Conservation (phyloP, 78 protist genomes). For the Dictyostelium capitatum region DNA sequence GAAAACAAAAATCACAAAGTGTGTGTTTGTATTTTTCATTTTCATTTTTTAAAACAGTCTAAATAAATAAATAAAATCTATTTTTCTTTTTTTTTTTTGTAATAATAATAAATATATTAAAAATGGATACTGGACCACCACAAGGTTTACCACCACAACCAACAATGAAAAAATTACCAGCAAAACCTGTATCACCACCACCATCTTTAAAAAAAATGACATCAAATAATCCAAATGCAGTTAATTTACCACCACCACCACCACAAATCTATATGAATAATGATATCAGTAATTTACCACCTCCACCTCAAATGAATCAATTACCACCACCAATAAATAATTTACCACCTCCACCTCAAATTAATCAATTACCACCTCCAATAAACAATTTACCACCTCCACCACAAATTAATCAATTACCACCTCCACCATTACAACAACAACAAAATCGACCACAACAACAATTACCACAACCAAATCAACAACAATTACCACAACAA, state of each 20-base stretch:
- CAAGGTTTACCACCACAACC: slow-evolving; percentile 8
- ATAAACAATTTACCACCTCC: neutral
- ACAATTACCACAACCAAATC: neutral
- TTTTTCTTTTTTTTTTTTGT: no score
- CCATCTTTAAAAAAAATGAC: slow-evolving; percentile 5
- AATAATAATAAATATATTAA: neutral
- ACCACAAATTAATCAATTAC: neutral
- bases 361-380: slow-evolving; percentile 11
- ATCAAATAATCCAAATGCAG: neutral
- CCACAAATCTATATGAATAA: neutral
- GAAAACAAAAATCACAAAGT: no score
- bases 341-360: neutral
- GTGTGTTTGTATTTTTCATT: no score
- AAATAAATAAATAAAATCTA: no score
- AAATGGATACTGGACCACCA: slow-evolving; percentile 12
- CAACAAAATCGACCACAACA: neutral
- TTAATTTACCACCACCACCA: slow-evolving; percentile 17
- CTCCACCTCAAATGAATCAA: neutral
- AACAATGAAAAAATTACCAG: slow-evolving; percentile 15
- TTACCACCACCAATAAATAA: slow-evolving; percentile 15
- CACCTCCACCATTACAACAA: slow-evolving; percentile 5
- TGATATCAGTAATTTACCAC: neutral
- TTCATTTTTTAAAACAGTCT: no score
- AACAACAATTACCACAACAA: neutral
- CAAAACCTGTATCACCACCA: slow-evolving; percentile 17